These are phyloP conservation scores for Solanum infundibuliforme DNA, from an alignment of 257 asterid species.

Conservation along the genomic window DNA sequence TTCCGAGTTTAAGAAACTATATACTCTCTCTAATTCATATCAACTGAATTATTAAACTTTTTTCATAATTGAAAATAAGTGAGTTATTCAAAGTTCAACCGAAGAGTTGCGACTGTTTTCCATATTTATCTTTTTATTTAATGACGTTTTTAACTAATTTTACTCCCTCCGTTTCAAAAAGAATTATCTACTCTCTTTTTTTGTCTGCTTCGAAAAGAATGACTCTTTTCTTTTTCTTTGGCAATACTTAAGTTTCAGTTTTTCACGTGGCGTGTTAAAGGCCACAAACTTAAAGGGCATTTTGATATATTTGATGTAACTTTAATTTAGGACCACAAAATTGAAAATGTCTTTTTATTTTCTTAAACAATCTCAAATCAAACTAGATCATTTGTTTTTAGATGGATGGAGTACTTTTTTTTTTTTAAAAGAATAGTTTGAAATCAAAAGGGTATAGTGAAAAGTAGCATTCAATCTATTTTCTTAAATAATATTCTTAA, in stretches of 20 bases:
- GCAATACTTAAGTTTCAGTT: too few relatives aligned
- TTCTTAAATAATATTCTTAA: background rate
- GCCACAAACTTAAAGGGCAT: too few relatives aligned
- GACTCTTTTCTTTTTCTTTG: background rate
- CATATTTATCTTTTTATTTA: background rate
- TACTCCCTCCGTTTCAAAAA: too few relatives aligned
- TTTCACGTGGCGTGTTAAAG: background rate
- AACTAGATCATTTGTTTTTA: background rate
- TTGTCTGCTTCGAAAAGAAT: too few relatives aligned
- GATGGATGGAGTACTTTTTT: too few relatives aligned
- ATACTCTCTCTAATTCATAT: too few relatives aligned
- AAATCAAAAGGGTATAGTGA: background rate
- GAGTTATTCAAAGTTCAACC: background rate
- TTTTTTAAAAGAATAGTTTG: too few relatives aligned
- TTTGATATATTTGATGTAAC: background rate
- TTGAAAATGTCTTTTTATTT: too few relatives aligned
- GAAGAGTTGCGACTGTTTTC: background rate
- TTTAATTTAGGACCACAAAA: too few relatives aligned
- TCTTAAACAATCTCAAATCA: background rate
- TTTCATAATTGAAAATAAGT: background rate
- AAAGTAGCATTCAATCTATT: background rate
- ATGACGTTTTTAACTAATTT: background rate
- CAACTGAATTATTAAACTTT: too few relatives aligned
- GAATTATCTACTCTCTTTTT: background rate
- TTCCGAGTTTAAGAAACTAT: background rate